Conservation (phyloP, 192 early-diverging fungal species). For the Linnemannia schmuckeri region DNA sequence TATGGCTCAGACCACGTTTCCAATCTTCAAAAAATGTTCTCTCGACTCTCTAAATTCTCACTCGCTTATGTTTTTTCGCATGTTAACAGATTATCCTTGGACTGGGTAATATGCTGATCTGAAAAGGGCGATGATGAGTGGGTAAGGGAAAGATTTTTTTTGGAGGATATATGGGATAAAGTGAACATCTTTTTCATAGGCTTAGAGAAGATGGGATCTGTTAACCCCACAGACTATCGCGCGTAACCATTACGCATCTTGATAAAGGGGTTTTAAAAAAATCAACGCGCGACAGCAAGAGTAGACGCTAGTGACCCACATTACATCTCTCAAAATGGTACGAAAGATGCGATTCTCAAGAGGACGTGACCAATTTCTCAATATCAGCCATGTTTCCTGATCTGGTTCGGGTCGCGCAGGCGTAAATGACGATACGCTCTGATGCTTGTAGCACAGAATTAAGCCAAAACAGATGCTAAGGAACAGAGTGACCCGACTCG, state of each 20-base stretch:
- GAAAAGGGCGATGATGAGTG: neutral
- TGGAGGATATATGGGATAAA: neutral
- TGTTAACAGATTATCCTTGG: neutral
- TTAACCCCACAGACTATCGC: too few relatives aligned
- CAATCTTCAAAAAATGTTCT: neutral
- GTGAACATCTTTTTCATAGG: neutral
- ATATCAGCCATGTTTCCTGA: too few relatives aligned
- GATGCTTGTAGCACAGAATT: neutral
- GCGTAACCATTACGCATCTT: too few relatives aligned
- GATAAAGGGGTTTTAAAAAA: too few relatives aligned
- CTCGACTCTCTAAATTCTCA: neutral
- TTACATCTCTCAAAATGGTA: too few relatives aligned
- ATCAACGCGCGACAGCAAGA: too few relatives aligned
- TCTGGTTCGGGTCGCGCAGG: too few relatives aligned
- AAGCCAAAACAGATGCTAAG: neutral
- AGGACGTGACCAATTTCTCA: too few relatives aligned
- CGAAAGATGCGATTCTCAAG: too few relatives aligned
- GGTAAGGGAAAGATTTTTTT: too few relatives aligned
- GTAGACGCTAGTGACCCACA: too few relatives aligned
- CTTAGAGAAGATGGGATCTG: neutral
- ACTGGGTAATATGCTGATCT: neutral
- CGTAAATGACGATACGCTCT: too few relatives aligned
- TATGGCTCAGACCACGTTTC: slow-evolving; percentile 8
- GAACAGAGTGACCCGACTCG: neutral
- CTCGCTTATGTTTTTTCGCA: neutral